phyloP scores from a whole-genome alignment of 495 filamentous ascomycete genomes.

The Penicillium samsonianum region DNA sequence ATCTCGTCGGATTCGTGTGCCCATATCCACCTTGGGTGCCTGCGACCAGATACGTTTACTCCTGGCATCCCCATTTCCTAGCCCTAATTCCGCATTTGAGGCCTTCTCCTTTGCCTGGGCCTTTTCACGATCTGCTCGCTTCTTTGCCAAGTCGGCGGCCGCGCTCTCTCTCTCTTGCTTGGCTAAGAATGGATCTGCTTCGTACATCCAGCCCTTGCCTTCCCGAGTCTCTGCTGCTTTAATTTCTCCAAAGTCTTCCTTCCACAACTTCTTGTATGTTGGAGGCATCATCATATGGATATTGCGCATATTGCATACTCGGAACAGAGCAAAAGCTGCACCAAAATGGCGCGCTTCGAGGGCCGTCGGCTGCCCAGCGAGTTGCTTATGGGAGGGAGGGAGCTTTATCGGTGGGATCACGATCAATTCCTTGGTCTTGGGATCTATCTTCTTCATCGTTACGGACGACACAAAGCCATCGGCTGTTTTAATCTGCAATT shows the following conservation, averaged over 20 bases:
- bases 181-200: conserved; percentile 88
- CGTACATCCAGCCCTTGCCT: conserved; percentile 88
- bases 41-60: conserved; percentile 72
- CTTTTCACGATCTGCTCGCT: conserved; percentile 60
- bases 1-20: conserved; percentile 68
- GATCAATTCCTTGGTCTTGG: conserved; percentile 76
- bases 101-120: conserved; percentile 62
- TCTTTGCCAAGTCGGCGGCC: conserved; percentile 69
- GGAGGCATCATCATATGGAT: conserved; percentile 94
- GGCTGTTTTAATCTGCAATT: conserved; percentile 45
- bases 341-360: conserved; percentile 92
- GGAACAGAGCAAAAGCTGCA: conserved; percentile 85
- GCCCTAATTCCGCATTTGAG: conserved; percentile 46
- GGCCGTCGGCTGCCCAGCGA: conserved; percentile 68
- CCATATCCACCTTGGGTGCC: conserved; percentile 91
- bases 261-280: conserved; percentile 83
- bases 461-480: conserved; percentile 78
- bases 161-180: conserved; percentile 76
- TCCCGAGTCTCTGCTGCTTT: conserved; percentile 75
- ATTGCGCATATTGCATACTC: conserved; percentile 92
- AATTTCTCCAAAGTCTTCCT: conserved; percentile 74
- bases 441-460: conserved; percentile 72
- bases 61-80: conserved; percentile 36
- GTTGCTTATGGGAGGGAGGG: conserved; percentile 69
- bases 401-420: conserved; percentile 77